Base-by-base conservation (phyloP, 139 green algal genomes). In the Dunaliella primolecta region DNA sequence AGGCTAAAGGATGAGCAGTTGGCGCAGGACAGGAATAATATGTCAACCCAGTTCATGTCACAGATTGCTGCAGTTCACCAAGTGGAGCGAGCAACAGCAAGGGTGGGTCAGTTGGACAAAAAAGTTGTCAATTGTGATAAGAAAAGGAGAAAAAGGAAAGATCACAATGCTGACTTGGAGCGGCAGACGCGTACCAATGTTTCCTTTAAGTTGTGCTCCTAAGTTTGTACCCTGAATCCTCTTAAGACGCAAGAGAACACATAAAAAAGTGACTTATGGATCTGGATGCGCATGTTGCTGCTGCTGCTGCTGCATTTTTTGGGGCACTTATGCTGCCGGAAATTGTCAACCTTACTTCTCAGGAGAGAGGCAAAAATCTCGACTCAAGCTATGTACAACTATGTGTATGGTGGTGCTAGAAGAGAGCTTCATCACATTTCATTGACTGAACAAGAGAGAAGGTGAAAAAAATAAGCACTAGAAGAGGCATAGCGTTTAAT, bases 31-130 rank as follows among this genome's bases (percentile, higher is more conserved):
- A 81, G 77, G n/a, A 1, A 3, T 1, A 38, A 70, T 3, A 38
- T 89, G 27, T 33, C 25, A 21, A 34, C 36, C 11, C 76, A 82
- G 3, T 71, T 83, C 70, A 31, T 57, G 37, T 46, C 15, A 31
- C 79, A 72, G 33, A 83, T 86, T 55, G 86, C 86, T 2, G 86
- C 86, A 0, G 82, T 84, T n/a, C 35, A 37, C 78, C 81, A 78
- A n/a, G 64, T 89, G 76, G 82, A 80, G 36, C 35, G 72, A 3
- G 82, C 70, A n/a, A 74, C 71, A 32, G 71, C 35, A 25, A 32
- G 70, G 72, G 36, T 76, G 37, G 1, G 37, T 25, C 64, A 3
- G 25, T 36, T 74, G 23, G 20, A 23, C 23, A 23, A 74, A 74
- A n/a, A n/a, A n/a, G 23, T 20, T 74, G 20, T n/a, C 23, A 74